Conservation (phyloP, 2,329 filamentous ascomycete genomes). For the Hypomyces perniciosus region DNA sequence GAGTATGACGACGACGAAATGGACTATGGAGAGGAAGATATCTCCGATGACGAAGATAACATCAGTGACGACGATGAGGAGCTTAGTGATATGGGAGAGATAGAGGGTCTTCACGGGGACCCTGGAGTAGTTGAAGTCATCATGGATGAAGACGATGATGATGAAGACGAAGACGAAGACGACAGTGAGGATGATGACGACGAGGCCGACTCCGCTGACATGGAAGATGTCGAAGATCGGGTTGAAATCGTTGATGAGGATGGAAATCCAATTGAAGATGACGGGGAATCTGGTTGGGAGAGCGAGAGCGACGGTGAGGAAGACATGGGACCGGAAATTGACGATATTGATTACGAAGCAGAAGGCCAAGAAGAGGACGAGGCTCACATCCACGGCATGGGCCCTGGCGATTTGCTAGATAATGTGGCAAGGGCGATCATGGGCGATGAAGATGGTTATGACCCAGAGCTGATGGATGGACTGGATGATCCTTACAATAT, state of each 20-base stretch:
- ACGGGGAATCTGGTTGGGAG: conserved; percentile 56
- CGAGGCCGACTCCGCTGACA: conserved; percentile 37
- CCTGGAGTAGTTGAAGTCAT: conserved; percentile 66
- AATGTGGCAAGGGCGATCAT: conserved; percentile 52
- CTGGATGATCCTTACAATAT: conserved; percentile 46
- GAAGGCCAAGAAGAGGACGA: conserved; percentile 51
- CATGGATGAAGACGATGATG: conserved; percentile 63
- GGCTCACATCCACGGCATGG: conserved; percentile 41
- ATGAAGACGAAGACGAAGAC: conserved; percentile 58
- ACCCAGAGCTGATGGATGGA: conserved; percentile 46
- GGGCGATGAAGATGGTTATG: conserved; percentile 45
- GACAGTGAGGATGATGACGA: conserved; percentile 50
- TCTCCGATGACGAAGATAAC: conserved; percentile 76
- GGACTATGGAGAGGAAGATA: conserved; percentile 79
- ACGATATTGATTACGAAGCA: conserved; percentile 50
- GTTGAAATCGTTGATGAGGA: conserved; percentile 59
- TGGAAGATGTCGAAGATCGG: conserved; percentile 48
- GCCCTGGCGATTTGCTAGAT: conserved; percentile 40
- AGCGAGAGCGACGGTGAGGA: conserved; percentile 54
- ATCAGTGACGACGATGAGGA: conserved; percentile 88
- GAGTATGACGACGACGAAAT: conserved; percentile 89
- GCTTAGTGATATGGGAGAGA: conserved; percentile 74
- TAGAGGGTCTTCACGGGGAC: conserved; percentile 66
- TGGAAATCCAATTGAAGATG: conserved; percentile 52
- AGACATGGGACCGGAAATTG: conserved; percentile 45